Conservation (phyloP, 1,284 basidiomycete genomes). For the Porogramme epimiltina region DNA sequence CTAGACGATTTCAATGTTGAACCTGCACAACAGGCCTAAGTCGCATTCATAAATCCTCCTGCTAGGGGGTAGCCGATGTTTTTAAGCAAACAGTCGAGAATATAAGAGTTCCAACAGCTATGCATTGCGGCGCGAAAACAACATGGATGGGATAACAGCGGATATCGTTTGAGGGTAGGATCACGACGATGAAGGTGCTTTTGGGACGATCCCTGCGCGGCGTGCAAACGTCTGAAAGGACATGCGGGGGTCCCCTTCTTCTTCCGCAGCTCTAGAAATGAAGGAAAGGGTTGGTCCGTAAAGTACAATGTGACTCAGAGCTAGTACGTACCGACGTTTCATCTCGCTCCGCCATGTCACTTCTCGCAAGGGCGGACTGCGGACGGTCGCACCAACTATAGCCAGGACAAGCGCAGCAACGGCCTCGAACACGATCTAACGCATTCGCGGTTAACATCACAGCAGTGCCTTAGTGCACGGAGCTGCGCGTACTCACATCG, state of each 20-base stretch:
- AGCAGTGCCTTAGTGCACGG: background rate
- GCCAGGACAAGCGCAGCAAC: slow-evolving; percentile 67
- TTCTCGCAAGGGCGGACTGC: slow-evolving; percentile 71
- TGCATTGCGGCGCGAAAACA: no score
- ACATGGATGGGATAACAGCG: background rate
- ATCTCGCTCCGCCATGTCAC: slow-evolving; percentile 91
- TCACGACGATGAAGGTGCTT: slow-evolving; percentile 5
- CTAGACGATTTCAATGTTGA: no score
- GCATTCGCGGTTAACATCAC: background rate
- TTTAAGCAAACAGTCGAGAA: no score
- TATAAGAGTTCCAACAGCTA: no score
- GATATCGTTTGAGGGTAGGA: background rate
- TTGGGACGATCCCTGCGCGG: slow-evolving; percentile 45
- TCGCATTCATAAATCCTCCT: no score
- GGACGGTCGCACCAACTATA: slow-evolving; percentile 69
- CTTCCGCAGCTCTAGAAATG: slow-evolving; percentile 52
- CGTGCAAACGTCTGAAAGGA: slow-evolving; percentile 74
- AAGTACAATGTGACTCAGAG: background rate
- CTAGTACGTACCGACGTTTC: slow-evolving; percentile 63
- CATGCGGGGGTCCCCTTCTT: slow-evolving; percentile 77
- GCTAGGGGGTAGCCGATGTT: no score
- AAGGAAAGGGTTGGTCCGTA: background rate
- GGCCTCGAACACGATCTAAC: slow-evolving; percentile 74
- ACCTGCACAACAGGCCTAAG: no score
- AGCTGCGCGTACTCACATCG: slow-evolving; percentile 47